A percentile compares a stretch with the other conserved stretches of the same genome.
Evolutionary conservation across 2,329 filamentous ascomycete genomes (phyloP).

Genomic region (Cercospora berteroae): DNA sequence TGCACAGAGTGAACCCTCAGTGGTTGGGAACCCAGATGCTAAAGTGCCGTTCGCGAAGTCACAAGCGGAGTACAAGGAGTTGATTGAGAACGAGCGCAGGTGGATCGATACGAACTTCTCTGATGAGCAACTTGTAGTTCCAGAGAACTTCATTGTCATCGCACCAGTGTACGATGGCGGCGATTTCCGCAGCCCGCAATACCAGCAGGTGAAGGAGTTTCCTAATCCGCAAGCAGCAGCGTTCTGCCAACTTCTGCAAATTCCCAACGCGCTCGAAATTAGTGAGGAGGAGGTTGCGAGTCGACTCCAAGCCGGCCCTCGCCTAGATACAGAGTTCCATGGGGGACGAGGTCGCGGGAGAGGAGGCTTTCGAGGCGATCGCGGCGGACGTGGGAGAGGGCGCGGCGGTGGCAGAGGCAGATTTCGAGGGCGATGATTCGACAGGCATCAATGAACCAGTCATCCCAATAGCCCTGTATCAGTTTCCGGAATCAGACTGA

Average conservation of each 20-base stretch:
- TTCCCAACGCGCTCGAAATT: slow-evolving; percentile 73
- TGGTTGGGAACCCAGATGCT: slow-evolving; percentile 60
- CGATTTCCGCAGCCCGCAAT: slow-evolving; percentile 30
- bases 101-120: slow-evolving; percentile 77
- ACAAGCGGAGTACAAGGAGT: slow-evolving; percentile 44
- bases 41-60: slow-evolving; percentile 56
- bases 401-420: slow-evolving; percentile 17
- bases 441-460: not conserved
- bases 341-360: slow-evolving; percentile 27
- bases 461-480: not conserved
- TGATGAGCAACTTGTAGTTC: slow-evolving; percentile 59
- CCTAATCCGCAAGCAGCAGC: slow-evolving; percentile 80
- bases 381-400: slow-evolving; percentile 26
- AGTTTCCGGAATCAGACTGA: not conserved
- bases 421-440: slow-evolving; percentile 12
- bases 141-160: slow-evolving; percentile 73
- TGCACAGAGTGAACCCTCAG: slow-evolving; percentile 56
- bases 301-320: slow-evolving; percentile 59
- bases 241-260: slow-evolving; percentile 75
- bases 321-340: slow-evolving; percentile 38
- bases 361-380: slow-evolving; percentile 28
- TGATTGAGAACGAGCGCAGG: slow-evolving; percentile 67
- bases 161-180: slow-evolving; percentile 65
- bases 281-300: slow-evolving; percentile 66
- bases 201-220: slow-evolving; percentile 59